Percentiles rank a stretch among this genome's conserved stretches.
Conservation (phyloP, 2,329 filamentous ascomycete genomes). For the Akanthomyces uredinophilus region DNA sequence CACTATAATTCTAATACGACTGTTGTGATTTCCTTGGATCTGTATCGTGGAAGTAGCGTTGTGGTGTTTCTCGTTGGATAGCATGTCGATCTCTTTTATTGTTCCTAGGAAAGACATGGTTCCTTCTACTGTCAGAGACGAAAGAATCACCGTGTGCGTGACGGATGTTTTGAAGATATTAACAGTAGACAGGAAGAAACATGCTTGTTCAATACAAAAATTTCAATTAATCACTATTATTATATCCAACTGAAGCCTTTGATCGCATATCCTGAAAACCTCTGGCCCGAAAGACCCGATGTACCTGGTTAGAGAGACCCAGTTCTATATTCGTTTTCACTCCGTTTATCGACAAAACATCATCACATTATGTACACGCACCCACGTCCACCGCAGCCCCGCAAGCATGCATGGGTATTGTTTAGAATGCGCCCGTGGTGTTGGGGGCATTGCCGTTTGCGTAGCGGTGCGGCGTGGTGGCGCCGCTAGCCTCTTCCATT, state of each 20-base stretch:
- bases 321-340: neutral
- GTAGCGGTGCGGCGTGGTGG: neutral
- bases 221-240: neutral
- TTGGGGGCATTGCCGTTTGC: neutral
- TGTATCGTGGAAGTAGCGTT: neutral
- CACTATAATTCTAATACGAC: neutral
- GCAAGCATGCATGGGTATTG: neutral
- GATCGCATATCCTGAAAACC: neutral
- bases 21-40: neutral
- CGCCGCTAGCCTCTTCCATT: constrained; percentile 20
- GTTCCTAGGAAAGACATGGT: neutral
- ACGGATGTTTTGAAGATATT: neutral
- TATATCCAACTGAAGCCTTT: neutral
- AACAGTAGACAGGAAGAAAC: neutral
- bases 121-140: neutral
- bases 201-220: neutral
- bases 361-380: neutral
- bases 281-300: neutral
- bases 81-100: neutral
- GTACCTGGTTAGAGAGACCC: neutral
- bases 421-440: neutral
- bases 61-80: neutral
- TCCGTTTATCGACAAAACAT: neutral
- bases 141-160: neutral
- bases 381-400: neutral